A percentile compares a stretch with the other conserved stretches of the same genome.
Evolutionary conservation across 352 stramenopile species (phyloP).

Genomic region (Globisporangium okanoganense): DNA sequence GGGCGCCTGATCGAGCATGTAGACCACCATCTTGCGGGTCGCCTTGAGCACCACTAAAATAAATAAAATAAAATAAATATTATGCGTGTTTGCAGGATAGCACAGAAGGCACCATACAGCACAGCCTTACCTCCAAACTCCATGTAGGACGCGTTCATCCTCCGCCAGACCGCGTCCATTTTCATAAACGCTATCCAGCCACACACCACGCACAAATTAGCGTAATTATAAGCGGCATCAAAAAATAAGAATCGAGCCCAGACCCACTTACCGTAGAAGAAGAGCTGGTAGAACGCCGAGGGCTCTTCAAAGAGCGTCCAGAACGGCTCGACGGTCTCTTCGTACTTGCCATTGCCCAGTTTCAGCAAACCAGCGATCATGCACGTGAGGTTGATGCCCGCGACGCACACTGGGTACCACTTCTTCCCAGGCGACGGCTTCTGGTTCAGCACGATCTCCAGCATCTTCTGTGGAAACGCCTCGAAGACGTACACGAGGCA

Average conservation of each 20-base stretch:
- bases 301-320: slow-evolving; percentile 84
- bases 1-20: slow-evolving; percentile 59
- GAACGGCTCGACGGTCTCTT: slow-evolving; percentile 31
- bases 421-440: slow-evolving; percentile 39
- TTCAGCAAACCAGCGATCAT: slow-evolving; percentile 64
- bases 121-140: slow-evolving; percentile 68
- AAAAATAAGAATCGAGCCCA: no score
- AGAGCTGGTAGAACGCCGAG: slow-evolving; percentile 80
- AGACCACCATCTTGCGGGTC: slow-evolving; percentile 47
- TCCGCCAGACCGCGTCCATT: slow-evolving; percentile 80
- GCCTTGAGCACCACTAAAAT: slow-evolving; percentile 70
- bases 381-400: slow-evolving; percentile 84
- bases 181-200: slow-evolving; percentile 60
- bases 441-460: slow-evolving; percentile 49
- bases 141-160: slow-evolving; percentile 83
- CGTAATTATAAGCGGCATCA: no score
- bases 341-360: slow-evolving; percentile 62
- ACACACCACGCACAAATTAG: not conserved
- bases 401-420: slow-evolving; percentile 82
- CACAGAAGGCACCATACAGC: not conserved
- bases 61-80: no score
- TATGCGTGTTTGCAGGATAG: no score
- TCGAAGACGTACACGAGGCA: slow-evolving; percentile 84
- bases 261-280: slow-evolving; percentile 38
- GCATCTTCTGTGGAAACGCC: slow-evolving; percentile 66